Evolutionary conservation across 495 filamentous ascomycete species (phyloP), one percentile per base, ranked within the genome.

Genomic region (Penicillium ochrochloron): DNA sequence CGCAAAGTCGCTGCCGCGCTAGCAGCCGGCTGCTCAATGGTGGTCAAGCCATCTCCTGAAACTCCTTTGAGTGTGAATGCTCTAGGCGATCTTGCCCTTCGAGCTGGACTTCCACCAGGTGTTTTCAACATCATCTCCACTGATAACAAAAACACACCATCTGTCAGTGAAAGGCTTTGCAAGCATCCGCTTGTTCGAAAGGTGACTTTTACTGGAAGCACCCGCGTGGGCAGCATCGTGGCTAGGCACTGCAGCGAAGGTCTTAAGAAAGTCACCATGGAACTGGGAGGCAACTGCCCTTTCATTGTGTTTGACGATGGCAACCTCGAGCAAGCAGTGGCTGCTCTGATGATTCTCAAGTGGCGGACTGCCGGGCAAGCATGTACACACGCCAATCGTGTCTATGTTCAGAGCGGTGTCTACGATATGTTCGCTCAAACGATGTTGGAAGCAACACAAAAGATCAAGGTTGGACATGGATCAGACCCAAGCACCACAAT

Each of bases 201-300:
- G 42, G 42, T 46, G n/a, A 46, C 42, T 6, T 46, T 91, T 71
- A 91, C 88, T 7, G 88, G 88, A 42, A 83, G 78, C 53, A 86
- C 84, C 1, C 53, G 73, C 34, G 79, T 85, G 11, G 84, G 85
- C 15, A 83, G 81, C 57, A 65, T 85, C 14, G 66, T 88, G 31
- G 80, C 81, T 62, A 74, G 74, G 46, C 76, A 81, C 53, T 80
- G 79, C 39, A 74, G 82, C 1, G 75, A 81, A 21, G 80, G 81
- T 5, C 67, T 91, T 54, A 90, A 63, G 46, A 63, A 63, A 12
- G 74, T 87, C 6, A 85, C 82, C 2, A 82, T 90, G 42, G 88
- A 90, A 73, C 80, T 89, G 6, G 88, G 88, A 15, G 88, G 88
- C 11, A 90, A 90, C 68, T 84, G 84, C 21, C 88, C 88, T 0